Evolutionary conservation across 225 moss, liverwort and hornwort species (phyloP).

Genomic region (Lunularia cruciata): DNA sequence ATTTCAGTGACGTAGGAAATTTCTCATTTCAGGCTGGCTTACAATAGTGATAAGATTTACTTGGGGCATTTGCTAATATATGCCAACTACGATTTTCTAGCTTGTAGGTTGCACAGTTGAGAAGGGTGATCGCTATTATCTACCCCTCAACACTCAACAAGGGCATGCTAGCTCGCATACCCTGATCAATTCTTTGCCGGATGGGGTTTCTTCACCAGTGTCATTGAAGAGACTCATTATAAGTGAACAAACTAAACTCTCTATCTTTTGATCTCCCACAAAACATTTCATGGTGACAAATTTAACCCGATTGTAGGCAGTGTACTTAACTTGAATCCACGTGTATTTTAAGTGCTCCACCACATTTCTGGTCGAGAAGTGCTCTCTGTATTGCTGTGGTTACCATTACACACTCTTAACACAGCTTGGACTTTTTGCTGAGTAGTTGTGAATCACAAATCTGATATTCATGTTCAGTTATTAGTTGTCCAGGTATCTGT

Average conservation of each 20-base stretch:
- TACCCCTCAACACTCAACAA: background rate
- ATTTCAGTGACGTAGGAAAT: conserved; percentile 27
- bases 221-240: conserved; percentile 13
- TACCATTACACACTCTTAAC: no score
- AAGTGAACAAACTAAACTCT: conserved; percentile 20
- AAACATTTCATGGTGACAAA: conserved; percentile 11
- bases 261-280: conserved; percentile 8
- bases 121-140: conserved; percentile 1
- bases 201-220: conserved; percentile 15
- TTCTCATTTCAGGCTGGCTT: conserved; percentile 32
- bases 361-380: no score
- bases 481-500: no score
- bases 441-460: no score
- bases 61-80: conserved; percentile 12
- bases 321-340: no score
- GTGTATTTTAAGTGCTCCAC: no score
- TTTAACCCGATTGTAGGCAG: background rate
- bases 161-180: conserved; percentile 11
- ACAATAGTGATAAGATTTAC: conserved; percentile 4
- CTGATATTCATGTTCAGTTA: no score
- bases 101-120: conserved; percentile 18
- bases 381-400: no score
- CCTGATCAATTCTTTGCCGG: conserved; percentile 10
- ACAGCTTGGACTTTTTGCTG: no score
- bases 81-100: conserved; percentile 7